Evolutionary conservation across 345 rosid species (phyloP), one percentile per base, ranked within the genome.

Genomic region (Leavenworthia alabamica): DNA sequence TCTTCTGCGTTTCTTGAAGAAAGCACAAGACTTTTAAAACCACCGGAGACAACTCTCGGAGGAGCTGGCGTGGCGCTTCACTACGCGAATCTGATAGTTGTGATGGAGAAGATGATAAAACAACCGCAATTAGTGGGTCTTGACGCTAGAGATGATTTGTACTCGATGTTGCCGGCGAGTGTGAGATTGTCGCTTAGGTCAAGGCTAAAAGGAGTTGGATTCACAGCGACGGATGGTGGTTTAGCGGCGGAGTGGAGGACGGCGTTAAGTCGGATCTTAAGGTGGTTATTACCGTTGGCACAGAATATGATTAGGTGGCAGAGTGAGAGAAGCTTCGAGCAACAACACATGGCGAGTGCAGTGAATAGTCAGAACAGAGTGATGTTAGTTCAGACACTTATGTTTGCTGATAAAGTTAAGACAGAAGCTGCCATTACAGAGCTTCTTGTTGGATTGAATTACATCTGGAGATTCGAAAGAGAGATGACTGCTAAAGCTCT

Each of bases 261-360:
- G 0, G 99, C 99, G 9, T 44, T 88, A 47, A 84, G 84, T 39
- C 71, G 86, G 77, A 88, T 94, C 19, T 73, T 90, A 68, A 72
- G 75, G 16, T 94, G 99, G 99, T 40, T 94, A 60, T 79, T 95
- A 5, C 99, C 96, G 1, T 50, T 94, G 59, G 99, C 95, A 1
- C 97, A 94, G 58, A 90, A 90, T 43, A 94, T 86, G 99, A 90
- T 94, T 9, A 88, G 80, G 75, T 94, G 99, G 97, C 99, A 94
- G 55, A 84, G 82, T 16, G 99, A 88, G 62, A 83, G 99, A 75
- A 94, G 95, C 82, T 86, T 87, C 29, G 97, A 86, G 78, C 97
- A 81, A 75, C 95, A 78, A 73, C 86, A 82, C 55, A 79, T 79
- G 62, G 35, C 77, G 66, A 66, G 66, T 6, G 56, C 80, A 3